Evolutionary conservation across 805 yeast species (phyloP), one percentile per base, ranked within the genome.

Genomic region (Crinitomyces ghanaensis): DNA sequence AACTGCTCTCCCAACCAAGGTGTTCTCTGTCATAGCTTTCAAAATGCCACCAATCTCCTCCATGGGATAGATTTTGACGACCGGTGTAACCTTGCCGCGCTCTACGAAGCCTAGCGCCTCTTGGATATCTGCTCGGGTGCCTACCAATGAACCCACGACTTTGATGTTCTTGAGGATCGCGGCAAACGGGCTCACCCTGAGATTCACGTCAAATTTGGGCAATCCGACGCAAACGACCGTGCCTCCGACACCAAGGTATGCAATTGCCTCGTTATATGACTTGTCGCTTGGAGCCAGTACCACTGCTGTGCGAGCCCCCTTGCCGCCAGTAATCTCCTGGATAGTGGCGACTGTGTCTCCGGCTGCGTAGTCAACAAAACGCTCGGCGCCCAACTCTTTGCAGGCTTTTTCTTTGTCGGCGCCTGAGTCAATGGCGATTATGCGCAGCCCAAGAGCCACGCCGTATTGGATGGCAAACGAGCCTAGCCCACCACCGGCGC

Each of bases 401-500:
- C 57, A 63, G 34, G 68, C 53, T 28, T 59, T 59, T 31, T 60
- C 66, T 51, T 72, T 72, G 20, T 62, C 74, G 18, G 49, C 64
- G 38, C 76, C 76, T 35, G 73, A 71, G 42, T 72, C 77, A 39
- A 72, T 68, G 40, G 65, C 77, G 6, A 72, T 30, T 9, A 68
- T 74, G 45, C 74, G 56, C 50, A 58, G 58, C 28, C 77, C 77
- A 74, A 70, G 66, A 20, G 73, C 74, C 40, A 55, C 60, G 31
- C 77, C 77, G 46, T 68, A 72, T 51, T 72, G 77, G 30, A 70
- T 57, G 12, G 76, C 77, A 39, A 72, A 49, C 4, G 74, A 60
- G 27, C 78, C 78, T 45, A 72, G 59, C 27, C 78, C 78, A 50
- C 78, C 78, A 34, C 67, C 74, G 20, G 76, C 77, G 48, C 77